A percentile compares a stretch with the other conserved stretches of the same genome.
phyloP scores from a whole-genome alignment of 1,139 yeast genomes.

The Sugiyamaella japonica region DNA sequence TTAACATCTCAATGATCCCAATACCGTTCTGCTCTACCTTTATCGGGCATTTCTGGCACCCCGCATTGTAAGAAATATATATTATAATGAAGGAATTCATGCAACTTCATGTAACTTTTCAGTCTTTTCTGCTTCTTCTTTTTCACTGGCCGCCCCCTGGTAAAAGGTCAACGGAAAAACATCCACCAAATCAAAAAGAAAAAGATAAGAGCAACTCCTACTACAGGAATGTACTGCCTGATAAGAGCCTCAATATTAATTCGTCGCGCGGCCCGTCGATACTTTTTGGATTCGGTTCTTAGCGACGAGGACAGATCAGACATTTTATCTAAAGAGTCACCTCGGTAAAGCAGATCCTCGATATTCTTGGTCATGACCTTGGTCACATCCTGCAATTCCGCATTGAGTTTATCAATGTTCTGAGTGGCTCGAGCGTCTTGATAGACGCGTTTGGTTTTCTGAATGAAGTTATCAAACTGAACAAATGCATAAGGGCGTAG shows the following conservation, averaged over 20 bases:
- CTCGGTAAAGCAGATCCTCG: slow-evolving; percentile 90
- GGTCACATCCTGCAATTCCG: slow-evolving; percentile 89
- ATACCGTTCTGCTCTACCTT: too few relatives aligned
- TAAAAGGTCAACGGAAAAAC: slow-evolving; percentile 48
- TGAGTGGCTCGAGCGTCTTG: slow-evolving; percentile 90
- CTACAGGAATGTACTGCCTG: slow-evolving; percentile 86
- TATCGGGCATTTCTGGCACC: too few relatives aligned
- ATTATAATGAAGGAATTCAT: background rate
- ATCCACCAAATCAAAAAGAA: slow-evolving; percentile 84
- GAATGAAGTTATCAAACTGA: slow-evolving; percentile 78
- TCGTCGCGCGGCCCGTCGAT: slow-evolving; percentile 84
- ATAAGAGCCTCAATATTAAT: slow-evolving; percentile 87
- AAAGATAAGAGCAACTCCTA: slow-evolving; percentile 66
- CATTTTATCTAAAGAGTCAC: slow-evolving; percentile 90
- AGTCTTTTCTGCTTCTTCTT: background rate
- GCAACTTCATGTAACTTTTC: background rate
- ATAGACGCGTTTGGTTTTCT: slow-evolving; percentile 83
- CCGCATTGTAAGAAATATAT: background rate
- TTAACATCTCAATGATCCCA: too few relatives aligned
- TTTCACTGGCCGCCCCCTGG: background rate
- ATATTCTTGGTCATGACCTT: slow-evolving; percentile 95
- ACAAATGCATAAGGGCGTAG: slow-evolving; percentile 90
- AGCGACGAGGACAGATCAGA: slow-evolving; percentile 81
- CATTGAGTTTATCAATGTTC: slow-evolving; percentile 80
- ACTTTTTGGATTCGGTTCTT: slow-evolving; percentile 81